phyloP scores from a whole-genome alignment of 179 eudicot species.

The Silene noctiflora region DNA sequence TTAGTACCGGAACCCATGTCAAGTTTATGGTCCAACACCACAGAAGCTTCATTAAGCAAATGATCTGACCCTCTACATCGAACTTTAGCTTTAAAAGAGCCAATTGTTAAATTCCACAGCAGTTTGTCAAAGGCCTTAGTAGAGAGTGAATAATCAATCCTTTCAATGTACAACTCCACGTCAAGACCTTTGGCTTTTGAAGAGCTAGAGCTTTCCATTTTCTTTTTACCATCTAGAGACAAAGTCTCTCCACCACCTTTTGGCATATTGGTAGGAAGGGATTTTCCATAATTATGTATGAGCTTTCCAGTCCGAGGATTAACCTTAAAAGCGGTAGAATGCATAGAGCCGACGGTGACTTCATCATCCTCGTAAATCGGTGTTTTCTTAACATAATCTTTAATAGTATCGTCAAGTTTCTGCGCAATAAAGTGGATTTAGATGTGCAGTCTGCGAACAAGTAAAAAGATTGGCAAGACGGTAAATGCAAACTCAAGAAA shows the following conservation, averaged over 20 bases:
- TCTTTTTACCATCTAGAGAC: slow-evolving; percentile 24
- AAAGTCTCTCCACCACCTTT: slow-evolving; percentile 27
- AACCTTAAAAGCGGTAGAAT: slow-evolving; percentile 67
- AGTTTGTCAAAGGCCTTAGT: slow-evolving; percentile 58
- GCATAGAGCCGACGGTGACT: slow-evolving; percentile 72
- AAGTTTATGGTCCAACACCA: slow-evolving; percentile 30
- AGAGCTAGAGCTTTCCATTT: slow-evolving; percentile 31
- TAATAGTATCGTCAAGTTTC: slow-evolving; percentile 57
- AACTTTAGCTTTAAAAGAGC: slow-evolving; percentile 66
- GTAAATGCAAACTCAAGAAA: not conserved
- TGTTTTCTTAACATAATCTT: slow-evolving; percentile 56
- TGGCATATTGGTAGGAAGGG: slow-evolving; percentile 35
- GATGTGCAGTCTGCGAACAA: not conserved
- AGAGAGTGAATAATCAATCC: slow-evolving; percentile 70
- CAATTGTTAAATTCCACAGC: slow-evolving; percentile 72
- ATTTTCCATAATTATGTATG: slow-evolving; percentile 47
- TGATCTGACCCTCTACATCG: slow-evolving; percentile 61
- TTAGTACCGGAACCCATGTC: slow-evolving; percentile 43
- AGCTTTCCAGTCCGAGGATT: slow-evolving; percentile 72
- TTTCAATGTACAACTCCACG: slow-evolving; percentile 65
- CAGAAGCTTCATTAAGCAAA: slow-evolving; percentile 37
- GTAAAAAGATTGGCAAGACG: not conserved
- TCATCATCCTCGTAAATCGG: slow-evolving; percentile 81
- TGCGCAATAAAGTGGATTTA: slow-evolving; percentile 24
- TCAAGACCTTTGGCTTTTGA: slow-evolving; percentile 36